Evolutionary conservation across 139 green algal species (phyloP), one percentile per base, ranked within the genome.

Genomic region (Zygnema cylindricum): DNA sequence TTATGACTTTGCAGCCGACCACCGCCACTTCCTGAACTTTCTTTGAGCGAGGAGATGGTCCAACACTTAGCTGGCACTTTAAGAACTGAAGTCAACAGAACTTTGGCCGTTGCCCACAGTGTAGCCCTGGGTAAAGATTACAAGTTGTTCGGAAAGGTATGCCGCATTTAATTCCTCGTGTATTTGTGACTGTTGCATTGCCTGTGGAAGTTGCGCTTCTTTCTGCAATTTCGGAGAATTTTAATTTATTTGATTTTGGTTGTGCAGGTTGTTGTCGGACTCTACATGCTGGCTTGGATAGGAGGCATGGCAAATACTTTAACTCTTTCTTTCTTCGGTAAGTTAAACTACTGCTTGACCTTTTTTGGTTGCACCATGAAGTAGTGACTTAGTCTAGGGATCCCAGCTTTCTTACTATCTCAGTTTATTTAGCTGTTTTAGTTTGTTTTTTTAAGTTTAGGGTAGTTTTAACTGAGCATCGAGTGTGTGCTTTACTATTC

Each of bases 301-400:
- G 85, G 85, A 23, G 85, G 39, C 33, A 86, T 77, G 85, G 83
- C 84, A 57, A 87, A 90, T 78, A 86, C 84, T 38, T 63, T 90
- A 38, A 85, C 32, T 40, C 40, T 90, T 11, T 25, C 76, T 43
- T 86, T 90, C 85, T 55, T 86, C 43, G 85, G 85, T 90, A 36
- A 57, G 82, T 88, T 79, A 7, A 54, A 41, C n/a, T n/a, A n/a
- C n/a, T 73, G 30, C 57, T 30, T 30, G 25, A 35, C 57, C 7
- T 3, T 79, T 79, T 79, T 40, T 79, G 11, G n/a, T n/a, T n/a
- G n/a, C n/a, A n/a, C n/a, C n/a, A n/a, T n/a, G n/a, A n/a, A n/a
- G n/a, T n/a, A n/a, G n/a, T n/a, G n/a, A n/a, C n/a, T n/a, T n/a
- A n/a, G n/a, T n/a, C n/a, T n/a, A n/a, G n/a, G n/a, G n/a, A n/a